Evolutionary conservation across 805 yeast species (phyloP), one percentile per base, ranked within the genome.

Genomic region (Starmerella vitae): DNA sequence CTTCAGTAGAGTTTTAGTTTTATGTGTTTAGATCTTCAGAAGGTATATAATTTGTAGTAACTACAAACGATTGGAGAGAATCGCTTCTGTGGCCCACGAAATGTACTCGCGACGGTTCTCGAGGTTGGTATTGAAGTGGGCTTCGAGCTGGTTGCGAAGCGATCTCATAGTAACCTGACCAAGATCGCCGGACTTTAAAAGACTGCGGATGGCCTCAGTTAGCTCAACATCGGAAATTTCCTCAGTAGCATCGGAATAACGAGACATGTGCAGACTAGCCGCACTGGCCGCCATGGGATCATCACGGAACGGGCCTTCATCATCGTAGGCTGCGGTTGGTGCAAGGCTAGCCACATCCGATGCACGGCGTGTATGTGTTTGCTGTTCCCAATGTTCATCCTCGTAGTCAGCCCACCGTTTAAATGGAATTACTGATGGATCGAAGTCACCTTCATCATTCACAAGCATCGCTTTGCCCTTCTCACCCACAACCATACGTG

Each of bases 401-500:
- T 71, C 74, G 55, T 66, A 71, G 45, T 73, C 78, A 45, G 66
- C 65, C 79, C 79, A 73, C 42, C 70, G 55, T 56, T 67, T 69
- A 62, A 67, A 61, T n/a, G 65, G 65, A 44, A 73, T 73, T 40
- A 65, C 66, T 4, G 69, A 58, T 3, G 75, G 69, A 51, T 74
- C 78, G 46, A 70, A 74, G 25, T 59, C 60, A 40, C 78, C 78
- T 44, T 66, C 75, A 25, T 47, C 59, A 7, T 58, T 62, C 33
- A 65, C 59, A 41, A 72, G 66, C 29, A 62, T 62, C 42, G 68
- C 67, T 53, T 69, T 67, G 25, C 71, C 67, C 44, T 62, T 61
- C 35, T 62, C 77, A 18, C 76, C 77, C 9, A 62, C 62, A 20
- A 73, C 72, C 31, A 68, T 61, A 53, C 79, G 67, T 14, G 79